These are phyloP conservation scores for Aspergillus caelatus DNA, from an alignment of 2,329 filamentous ascomycete species.

Conservation along the genomic window DNA sequence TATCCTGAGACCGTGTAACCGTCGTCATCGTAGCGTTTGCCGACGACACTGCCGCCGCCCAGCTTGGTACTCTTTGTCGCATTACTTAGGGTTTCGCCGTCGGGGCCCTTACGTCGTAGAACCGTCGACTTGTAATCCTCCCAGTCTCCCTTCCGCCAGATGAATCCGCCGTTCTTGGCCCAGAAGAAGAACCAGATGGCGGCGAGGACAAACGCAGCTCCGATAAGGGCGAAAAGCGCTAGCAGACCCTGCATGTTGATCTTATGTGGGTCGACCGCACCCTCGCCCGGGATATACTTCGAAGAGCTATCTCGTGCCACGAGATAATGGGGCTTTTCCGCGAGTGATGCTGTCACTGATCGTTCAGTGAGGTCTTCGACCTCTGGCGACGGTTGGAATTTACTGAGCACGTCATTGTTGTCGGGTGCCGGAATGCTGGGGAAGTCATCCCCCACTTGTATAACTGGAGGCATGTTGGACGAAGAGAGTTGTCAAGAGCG, in stretches of 20 bases:
- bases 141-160: constrained; percentile 85
- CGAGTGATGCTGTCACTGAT: constrained; percentile 16
- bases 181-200: constrained; percentile 99
- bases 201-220: constrained; percentile 71
- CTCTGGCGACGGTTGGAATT: constrained; percentile 7
- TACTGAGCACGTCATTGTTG: constrained; percentile 13
- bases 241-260: constrained; percentile 69
- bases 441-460: constrained; percentile 22
- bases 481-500: constrained; percentile 36
- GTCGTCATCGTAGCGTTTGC: constrained; percentile 66
- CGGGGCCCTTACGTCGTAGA: constrained; percentile 81
- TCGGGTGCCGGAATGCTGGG: constrained; percentile 25
- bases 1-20: constrained; percentile 50
- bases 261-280: constrained; percentile 42
- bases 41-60: constrained; percentile 79
- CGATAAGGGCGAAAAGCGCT: constrained; percentile 82
- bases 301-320: constrained; percentile 30
- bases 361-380: neutral
- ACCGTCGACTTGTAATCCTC: constrained; percentile 98
- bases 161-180: constrained; percentile 93
- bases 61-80: constrained; percentile 81
- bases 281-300: constrained; percentile 34
- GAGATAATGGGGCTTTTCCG: constrained; percentile 32
- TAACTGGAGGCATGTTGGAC: constrained; percentile 35
- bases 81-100: constrained; percentile 81